A percentile compares a stretch with the other conserved stretches of the same genome.
Conservation (phyloP, 257 asterid species). For the Rhazya stricta region DNA sequence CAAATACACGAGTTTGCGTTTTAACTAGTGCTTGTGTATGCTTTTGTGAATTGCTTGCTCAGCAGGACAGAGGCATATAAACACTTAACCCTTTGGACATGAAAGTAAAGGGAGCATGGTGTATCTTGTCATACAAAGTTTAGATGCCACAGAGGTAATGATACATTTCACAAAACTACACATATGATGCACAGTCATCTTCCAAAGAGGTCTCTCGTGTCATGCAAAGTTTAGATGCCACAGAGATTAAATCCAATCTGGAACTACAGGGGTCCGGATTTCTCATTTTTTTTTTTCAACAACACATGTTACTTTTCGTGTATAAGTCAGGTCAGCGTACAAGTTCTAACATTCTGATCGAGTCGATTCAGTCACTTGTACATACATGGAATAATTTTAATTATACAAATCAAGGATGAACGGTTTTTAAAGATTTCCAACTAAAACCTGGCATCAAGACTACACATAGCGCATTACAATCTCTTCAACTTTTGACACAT, state of each 20-base stretch:
- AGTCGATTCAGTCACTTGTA: background rate
- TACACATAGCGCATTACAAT: background rate
- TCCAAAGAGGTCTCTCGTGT: background rate
- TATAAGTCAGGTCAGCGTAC: background rate
- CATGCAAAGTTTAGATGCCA: background rate
- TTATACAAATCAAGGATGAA: background rate
- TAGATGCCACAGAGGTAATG: background rate
- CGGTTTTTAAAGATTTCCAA: background rate
- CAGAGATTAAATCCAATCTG: background rate
- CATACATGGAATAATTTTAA: background rate
- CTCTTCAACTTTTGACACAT: background rate
- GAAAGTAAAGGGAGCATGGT: background rate
- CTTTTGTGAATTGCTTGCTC: background rate
- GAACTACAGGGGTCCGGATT: background rate
- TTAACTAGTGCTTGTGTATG: background rate
- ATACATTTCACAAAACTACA: background rate
- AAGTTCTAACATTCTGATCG: background rate
- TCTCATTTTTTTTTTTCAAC: background rate
- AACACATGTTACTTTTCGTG: background rate
- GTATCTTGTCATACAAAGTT: background rate
- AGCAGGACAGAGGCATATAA: background rate
- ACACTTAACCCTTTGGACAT: background rate
- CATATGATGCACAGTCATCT: background rate
- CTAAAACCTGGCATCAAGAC: background rate
- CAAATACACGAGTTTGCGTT: background rate